Base-by-base conservation (phyloP, 1,139 yeast species). In the Debaryomyces sp. region DNA sequence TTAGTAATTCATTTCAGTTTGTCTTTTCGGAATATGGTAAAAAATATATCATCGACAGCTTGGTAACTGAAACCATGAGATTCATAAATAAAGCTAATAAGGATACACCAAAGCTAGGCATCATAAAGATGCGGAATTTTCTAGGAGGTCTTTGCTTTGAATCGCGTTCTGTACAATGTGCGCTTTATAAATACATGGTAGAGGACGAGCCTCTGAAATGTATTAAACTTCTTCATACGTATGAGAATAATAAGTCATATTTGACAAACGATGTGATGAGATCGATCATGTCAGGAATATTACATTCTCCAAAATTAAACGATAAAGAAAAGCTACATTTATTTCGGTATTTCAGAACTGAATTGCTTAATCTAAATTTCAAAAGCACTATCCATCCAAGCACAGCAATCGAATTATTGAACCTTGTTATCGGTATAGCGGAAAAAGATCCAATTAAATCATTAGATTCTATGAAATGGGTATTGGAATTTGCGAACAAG, bases 231-330 rank as follows among this genome's bases (percentile, higher is more conserved):
- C 54, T 70, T 15, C 48, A 57, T 1, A 51, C 51, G 24, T 64
- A 67, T 53, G 48, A 57, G 24, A 43, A 54, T 6, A 57, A 55
- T 15, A 59, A 61, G 40, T 41, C 56, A 3, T 42, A 53, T 5
- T 47, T 70, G 22, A 50, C 58, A 3, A 52, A 54, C 29, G 51
- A 48, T 6, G 49, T 60, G 18, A 52, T 66, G 52, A 51, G 57
- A 12, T 62, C 62, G 4, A 56, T 61, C 15, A 61, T 67, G 46
- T 54, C 63, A 17, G 77, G 75, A 2, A 58, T 71, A 1, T 47
- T 71, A 7, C 48, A 55, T 7, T 54, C 64, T 10, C 40, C 45
- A 5, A 49, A 37, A 3, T 52, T 66, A 34, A 46, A 47, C 2
- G 50, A 55, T 5, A 53, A 55, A 33, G 57, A 58, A 10, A 59